Conservation (phyloP, 164 flowering plant species). For the Vitis rotundifolia region DNA sequence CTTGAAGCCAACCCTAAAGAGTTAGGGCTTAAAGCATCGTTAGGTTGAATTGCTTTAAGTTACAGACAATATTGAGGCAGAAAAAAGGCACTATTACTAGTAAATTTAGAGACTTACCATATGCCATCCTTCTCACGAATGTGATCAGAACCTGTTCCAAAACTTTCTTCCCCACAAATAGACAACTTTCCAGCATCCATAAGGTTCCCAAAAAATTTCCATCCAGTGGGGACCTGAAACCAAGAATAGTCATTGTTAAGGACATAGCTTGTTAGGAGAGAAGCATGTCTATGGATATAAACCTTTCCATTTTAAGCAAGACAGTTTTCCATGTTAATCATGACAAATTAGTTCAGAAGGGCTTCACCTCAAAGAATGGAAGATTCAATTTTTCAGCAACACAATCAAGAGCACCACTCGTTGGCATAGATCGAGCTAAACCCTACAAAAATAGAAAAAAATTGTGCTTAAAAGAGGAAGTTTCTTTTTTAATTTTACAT, state of each 20-base stretch:
- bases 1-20: too few species aligned
- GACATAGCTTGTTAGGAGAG: conserved; percentile 4
- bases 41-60: too few species aligned
- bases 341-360: not conserved
- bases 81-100: not conserved
- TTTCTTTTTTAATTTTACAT: too few species aligned
- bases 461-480: too few species aligned
- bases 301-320: not conserved
- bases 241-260: conserved; percentile 8
- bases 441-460: conserved; percentile 46
- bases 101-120: conserved; percentile 53
- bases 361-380: conserved; percentile 85
- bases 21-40: too few species aligned
- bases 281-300: not conserved
- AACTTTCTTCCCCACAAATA: conserved; percentile 99
- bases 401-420: conserved; percentile 97
- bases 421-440: conserved; percentile 98
- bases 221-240: conserved; percentile 95
- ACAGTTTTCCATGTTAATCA: not conserved
- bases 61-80: too few species aligned
- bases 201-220: conserved; percentile 99
- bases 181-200: conserved; percentile 99
- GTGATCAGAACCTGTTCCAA: conserved; percentile 99
- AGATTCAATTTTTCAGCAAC: conserved; percentile 85
- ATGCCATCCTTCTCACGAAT: conserved; percentile 99